A percentile compares a stretch with the other conserved stretches of the same genome.
Conservation (phyloP, 2,329 filamentous ascomycete species). For the Ambrosiella cleistominuta region DNA sequence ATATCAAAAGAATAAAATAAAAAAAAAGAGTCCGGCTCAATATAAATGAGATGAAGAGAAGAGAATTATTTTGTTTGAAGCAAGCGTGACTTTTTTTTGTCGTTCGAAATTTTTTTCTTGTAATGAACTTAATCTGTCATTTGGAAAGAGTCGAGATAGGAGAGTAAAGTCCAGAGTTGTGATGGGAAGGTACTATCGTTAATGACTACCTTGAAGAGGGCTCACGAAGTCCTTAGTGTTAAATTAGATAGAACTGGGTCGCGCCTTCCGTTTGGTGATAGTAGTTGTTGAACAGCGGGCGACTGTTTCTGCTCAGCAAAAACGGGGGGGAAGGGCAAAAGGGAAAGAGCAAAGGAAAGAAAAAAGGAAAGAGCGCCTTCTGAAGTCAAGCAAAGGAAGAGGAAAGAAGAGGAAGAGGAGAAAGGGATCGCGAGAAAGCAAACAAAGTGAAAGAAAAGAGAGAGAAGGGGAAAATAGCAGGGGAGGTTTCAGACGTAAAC, state of each 20-base stretch:
- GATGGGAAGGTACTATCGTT: no score
- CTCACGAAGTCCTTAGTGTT: no score
- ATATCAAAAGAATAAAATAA: no score
- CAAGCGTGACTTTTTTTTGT: no score
- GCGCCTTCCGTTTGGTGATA: slow-evolving; percentile 1
- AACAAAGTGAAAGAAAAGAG: neutral
- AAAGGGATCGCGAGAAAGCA: neutral
- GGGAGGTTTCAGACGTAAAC: neutral
- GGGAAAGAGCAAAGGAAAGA: slow-evolving; percentile 1
- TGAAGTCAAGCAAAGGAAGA: neutral
- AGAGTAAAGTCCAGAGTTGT: no score
- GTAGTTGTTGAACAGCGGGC: neutral
- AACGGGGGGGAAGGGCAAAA: slow-evolving; percentile 1
- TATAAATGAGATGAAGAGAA: no score
- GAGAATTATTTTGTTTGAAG: no score
- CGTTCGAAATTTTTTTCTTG: no score
- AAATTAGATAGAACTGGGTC: neutral
- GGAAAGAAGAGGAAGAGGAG: neutral
- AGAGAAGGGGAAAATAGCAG: neutral
- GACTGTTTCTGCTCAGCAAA: slow-evolving; percentile 4
- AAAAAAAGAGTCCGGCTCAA: no score
- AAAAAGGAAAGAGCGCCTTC: neutral
- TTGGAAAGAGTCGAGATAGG: no score
- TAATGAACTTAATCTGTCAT: no score
- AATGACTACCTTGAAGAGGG: no score